Percentiles rank a stretch among this genome's conserved stretches.
phyloP scores from a whole-genome alignment of 306 rosid species.

The Cucumis melo region DNA sequence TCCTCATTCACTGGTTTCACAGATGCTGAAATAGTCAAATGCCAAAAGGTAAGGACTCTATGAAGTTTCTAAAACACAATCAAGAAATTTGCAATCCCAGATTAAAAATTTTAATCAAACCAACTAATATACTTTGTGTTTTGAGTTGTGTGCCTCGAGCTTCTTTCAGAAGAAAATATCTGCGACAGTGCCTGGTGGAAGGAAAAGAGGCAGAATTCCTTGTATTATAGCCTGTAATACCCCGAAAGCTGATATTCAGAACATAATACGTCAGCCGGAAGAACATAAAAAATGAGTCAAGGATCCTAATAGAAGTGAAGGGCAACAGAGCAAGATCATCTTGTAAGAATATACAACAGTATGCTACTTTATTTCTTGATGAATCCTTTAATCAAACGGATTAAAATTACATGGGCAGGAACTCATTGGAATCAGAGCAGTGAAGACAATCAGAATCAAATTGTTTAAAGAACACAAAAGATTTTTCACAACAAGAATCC shows the following conservation, averaged over 20 bases:
- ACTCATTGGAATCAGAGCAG: background rate
- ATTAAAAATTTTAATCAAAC: slow-evolving; percentile 7
- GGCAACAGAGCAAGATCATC: background rate
- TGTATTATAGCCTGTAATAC: slow-evolving; percentile 20
- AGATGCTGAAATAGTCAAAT: slow-evolving; percentile 33
- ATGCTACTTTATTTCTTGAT: background rate
- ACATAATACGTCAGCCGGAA: slow-evolving; percentile 4
- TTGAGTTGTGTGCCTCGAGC: slow-evolving; percentile 10
- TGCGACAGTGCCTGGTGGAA: slow-evolving; percentile 10
- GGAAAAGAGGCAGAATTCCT: slow-evolving; percentile 16
- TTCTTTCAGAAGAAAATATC: slow-evolving; percentile 10
- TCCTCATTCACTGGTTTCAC: slow-evolving; percentile 35
- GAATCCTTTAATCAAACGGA: background rate
- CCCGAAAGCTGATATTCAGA: slow-evolving; percentile 7
- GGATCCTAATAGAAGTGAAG: background rate
- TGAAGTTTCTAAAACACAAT: background rate
- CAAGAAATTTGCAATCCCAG: background rate
- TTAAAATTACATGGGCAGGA: background rate
- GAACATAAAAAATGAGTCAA: background rate
- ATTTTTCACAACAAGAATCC: background rate
- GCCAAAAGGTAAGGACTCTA: slow-evolving; percentile 8
- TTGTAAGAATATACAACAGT: background rate
- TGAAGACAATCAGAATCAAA: background rate
- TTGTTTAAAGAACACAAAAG: background rate
- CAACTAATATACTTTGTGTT: slow-evolving; percentile 29